Evolutionary conservation across 2,329 filamentous ascomycete species (phyloP).

Genomic region (Cordyceps sp.): DNA sequence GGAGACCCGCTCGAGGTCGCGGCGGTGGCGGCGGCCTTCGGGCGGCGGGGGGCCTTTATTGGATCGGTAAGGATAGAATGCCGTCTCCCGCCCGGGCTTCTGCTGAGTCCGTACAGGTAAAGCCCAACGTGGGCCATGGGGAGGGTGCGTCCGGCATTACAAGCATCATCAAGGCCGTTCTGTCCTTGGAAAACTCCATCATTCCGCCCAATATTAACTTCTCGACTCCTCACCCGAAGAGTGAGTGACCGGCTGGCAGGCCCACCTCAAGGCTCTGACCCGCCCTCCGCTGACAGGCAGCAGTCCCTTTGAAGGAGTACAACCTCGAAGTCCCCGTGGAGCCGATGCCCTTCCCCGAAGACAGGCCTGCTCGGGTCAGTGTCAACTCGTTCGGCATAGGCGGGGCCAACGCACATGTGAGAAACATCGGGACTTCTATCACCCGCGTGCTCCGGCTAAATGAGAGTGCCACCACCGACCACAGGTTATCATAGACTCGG

Average conservation of each 20-base stretch:
- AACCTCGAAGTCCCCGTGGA: slow-evolving; percentile 12
- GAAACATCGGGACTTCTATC: background rate
- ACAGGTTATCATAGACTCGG: background rate
- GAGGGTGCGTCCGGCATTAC: slow-evolving; percentile 12
- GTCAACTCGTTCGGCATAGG: slow-evolving; percentile 13
- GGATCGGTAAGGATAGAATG: slow-evolving; percentile 1
- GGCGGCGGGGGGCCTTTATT: slow-evolving; percentile 5
- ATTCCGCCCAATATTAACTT: slow-evolving; percentile 10
- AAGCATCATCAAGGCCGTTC: slow-evolving; percentile 10
- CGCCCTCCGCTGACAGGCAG: background rate
- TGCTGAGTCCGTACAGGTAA: slow-evolving; percentile 4
- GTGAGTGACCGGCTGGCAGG: background rate
- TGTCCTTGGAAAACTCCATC: slow-evolving; percentile 9
- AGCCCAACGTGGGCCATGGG: slow-evolving; percentile 13
- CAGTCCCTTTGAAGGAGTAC: slow-evolving; percentile 5
- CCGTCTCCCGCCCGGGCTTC: too few species aligned
- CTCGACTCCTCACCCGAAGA: slow-evolving; percentile 7
- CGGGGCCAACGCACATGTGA: background rate
- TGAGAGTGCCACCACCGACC: too few species aligned
- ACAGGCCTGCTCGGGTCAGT: slow-evolving; percentile 23
- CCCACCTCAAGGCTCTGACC: background rate
- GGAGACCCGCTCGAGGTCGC: slow-evolving; percentile 21
- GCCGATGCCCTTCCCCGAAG: slow-evolving; percentile 18
- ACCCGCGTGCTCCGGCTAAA: too few species aligned
- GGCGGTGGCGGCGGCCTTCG: slow-evolving; percentile 15